These are phyloP conservation scores for Neurospora sp. DNA, from an alignment of 495 filamentous ascomycete species.

Conservation along the genomic window DNA sequence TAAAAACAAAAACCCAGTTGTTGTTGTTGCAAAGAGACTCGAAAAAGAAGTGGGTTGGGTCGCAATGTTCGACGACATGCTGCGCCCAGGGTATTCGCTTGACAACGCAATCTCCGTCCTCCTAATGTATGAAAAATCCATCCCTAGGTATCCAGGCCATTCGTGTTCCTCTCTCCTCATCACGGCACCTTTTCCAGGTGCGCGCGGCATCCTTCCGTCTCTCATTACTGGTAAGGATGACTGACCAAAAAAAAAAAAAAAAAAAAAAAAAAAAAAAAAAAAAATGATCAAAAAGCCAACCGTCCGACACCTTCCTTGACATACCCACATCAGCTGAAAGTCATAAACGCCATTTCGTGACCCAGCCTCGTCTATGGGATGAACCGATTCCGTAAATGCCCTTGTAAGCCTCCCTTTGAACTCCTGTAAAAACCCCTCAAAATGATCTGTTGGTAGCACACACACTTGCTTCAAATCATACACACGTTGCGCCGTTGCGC, in stretches of 20 bases:
- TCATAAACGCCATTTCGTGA: slow-evolving; percentile 8
- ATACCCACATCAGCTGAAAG: slow-evolving; percentile 17
- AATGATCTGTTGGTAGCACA: slow-evolving; percentile 15
- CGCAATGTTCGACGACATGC: background rate
- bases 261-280: slow-evolving; percentile 11
- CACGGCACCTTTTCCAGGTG: background rate
- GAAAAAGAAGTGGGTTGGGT: background rate
- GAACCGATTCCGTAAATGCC: slow-evolving; percentile 9
- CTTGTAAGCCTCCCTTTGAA: background rate
- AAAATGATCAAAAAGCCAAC: slow-evolving; percentile 17
- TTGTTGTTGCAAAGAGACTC: background rate
- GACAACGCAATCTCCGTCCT: background rate
- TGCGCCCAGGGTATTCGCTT: background rate
- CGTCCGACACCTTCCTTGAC: slow-evolving; percentile 2
- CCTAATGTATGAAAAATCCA: background rate
- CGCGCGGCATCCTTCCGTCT: slow-evolving; percentile 3
- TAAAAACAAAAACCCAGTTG: background rate
- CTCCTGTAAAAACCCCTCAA: background rate
- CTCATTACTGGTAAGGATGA: slow-evolving; percentile 3
- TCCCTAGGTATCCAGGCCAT: slow-evolving; percentile 1
- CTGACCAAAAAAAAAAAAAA: slow-evolving; percentile 7
- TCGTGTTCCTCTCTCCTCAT: background rate
- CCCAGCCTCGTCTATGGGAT: slow-evolving; percentile 19
- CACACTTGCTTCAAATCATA: slow-evolving; percentile 13
- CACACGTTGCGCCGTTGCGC: slow-evolving; percentile 10